Evolutionary conservation across 2,329 filamentous ascomycete species (phyloP), one percentile per base, ranked within the genome.

Genomic region (Fusarium sp.): DNA sequence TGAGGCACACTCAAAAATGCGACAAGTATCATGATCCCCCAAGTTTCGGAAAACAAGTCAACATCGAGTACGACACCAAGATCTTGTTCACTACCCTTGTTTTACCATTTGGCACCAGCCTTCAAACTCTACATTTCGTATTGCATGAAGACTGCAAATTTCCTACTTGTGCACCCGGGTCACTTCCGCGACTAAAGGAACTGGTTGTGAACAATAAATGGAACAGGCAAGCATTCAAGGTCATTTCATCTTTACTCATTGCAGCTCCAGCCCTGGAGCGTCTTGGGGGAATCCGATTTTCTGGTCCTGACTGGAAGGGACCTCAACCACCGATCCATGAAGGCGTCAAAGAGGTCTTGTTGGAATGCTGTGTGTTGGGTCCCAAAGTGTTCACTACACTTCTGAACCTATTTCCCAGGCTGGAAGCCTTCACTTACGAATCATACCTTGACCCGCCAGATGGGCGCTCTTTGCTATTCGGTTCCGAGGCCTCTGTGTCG

Each of bases 1-100:
- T 13, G 20, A 0, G 1, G 3, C 9, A 25, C 11, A 20, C 6
- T 2, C 20, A 4, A 25, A 2, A 14, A 2, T 23, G 13, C 9
- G 4, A 4, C 18, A 3, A 4, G 4, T 25, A 25, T 9, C 40
- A 13, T 6, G 7, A 25, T 4, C 20, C 13, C 13, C 6, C 1
- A 6, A 9, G 2, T 2, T 3, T 0, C 4, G 18, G 6, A 44
- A 6, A 14, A 46, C 42, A 4, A 4, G 3, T 16, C 23, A 6
- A 16, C 1, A 16, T 16, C 7, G 6, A 29, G 9, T 25, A 27
- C 23, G 6, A 49, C 14, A 5, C 7, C 11, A 6, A 2, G 14
- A 31, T 11, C 13, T 13, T 18, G 7, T 14, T 51, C 27, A 51
- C 27, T 6, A 8, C 46, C 25, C 1, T 51, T 13, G 1, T 51